Evolutionary conservation across 2,329 filamentous ascomycete genomes (phyloP), one percentile per base, ranked within the genome.

Genomic region (Mycosphaerella arachidis): DNA sequence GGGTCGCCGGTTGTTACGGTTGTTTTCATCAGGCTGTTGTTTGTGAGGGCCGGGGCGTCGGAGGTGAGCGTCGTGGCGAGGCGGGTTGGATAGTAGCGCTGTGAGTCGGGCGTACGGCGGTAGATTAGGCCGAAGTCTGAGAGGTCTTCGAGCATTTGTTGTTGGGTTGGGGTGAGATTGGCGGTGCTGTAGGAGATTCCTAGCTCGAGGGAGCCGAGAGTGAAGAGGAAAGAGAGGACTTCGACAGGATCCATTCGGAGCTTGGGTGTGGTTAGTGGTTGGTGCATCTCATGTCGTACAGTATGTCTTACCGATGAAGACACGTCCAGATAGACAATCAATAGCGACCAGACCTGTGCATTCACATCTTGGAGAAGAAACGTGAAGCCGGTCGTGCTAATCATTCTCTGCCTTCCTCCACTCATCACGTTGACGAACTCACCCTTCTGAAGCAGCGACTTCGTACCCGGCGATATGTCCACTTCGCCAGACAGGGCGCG

Each of bases 321-420:
- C 62, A 91, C 89, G 67, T 95, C 90, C 54, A 99, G 86, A 81
- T 96, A 99, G 33, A 97, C 86, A 31, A 99, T 88, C 37, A 99
- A 81, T 51, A 99, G 81, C 29, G 92, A 94, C 94, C 94, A 99
- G 37, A 99, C 92, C 75, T 99, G 94, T 0, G 93, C 92, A 73
- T 97, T 97, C 60, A 93, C 88, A 71, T 97, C 93, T 70, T 97
- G 93, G 8, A 99, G 81, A 58, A 99, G 81, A 71, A 99, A 99
- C 0, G 91, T 92, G 73, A 99, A 99, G 7, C 94, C 94, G 2
- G 90, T 86, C 72, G 96, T 88, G 0, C 94, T 99, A 69, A 99
- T 99, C 56, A 77, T 76, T 48, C 79, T 77, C 37, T 76, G 75
- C 7, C 79, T 76, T 12, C 63, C 64, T 2, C 50, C 58, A 37